Base-by-base conservation (phyloP, 2,329 filamentous ascomycete genomes). In the Aspergillus sp. region DNA sequence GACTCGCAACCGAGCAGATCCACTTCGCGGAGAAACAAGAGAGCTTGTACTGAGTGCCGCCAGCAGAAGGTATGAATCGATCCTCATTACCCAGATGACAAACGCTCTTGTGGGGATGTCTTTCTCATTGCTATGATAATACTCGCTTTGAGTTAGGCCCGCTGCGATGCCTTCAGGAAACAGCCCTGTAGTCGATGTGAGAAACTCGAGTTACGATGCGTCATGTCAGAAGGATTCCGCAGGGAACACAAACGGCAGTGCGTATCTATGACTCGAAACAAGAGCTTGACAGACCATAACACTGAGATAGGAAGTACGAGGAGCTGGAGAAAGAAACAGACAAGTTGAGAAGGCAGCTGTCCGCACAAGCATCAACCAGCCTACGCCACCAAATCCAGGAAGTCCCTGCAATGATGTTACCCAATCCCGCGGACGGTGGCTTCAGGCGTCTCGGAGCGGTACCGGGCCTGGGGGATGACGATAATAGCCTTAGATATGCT, bases 21-120 rank as follows among this genome's bases (percentile, higher is more conserved):
- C 17, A 42, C 63, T 22, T 64, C 66, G 39, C 72, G 69, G 54
- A 59, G 68, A 58, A 67, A 68, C 40, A 76, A 76, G 62, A 76
- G 75, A 59, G 75, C 75, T 5, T 78, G 75, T 57, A 77, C 75
- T 2, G 73, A 77, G 62, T 78, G 76, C 63, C 68, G 75, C 40
- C 76, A 78, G 60, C 76, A 78, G 61, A 78, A 78, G 70, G 75
- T 76, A 46, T 3, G 37, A 24, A 15, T 15, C 8, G 7, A 15
- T 6, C 12, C 15, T 37, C 34, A 3, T 37, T 15, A 4, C 13
- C 2, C 4, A 0, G 5, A 6, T 6, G 34, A 5, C 5, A 13
- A n/a, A 37, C 3, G 3, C 20, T 20, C 20, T 20, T 20, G 20
- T 20, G 20, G 20, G 20, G 20, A 20, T 20, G 20, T 20, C 20